phyloP scores from a whole-genome alignment of 2,329 filamentous ascomycete species.

The Fusarium sp. region DNA sequence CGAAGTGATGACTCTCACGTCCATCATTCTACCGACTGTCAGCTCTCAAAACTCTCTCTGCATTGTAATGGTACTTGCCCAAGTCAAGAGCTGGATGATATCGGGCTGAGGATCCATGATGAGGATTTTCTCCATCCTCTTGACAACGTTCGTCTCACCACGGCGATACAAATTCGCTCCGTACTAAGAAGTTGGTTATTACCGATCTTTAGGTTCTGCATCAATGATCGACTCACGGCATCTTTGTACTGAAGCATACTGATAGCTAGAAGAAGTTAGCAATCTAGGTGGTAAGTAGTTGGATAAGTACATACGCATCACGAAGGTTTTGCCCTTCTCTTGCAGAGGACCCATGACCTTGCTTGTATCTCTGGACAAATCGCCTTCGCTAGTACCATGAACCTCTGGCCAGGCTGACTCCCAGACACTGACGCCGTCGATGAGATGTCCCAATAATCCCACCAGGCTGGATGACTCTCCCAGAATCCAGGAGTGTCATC shows the following conservation, averaged over 20 bases:
- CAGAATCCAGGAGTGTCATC: background rate
- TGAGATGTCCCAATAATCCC: background rate
- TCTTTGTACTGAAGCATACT: slow-evolving; percentile 4
- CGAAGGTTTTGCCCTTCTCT: background rate
- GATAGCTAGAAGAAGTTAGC: background rate
- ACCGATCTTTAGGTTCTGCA: too few relatives aligned
- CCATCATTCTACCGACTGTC: background rate
- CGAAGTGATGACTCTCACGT: slow-evolving; percentile 1
- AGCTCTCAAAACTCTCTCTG: background rate
- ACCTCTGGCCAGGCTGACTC: background rate
- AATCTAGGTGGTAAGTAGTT: background rate
- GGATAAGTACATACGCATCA: background rate
- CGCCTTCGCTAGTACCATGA: background rate
- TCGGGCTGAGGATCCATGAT: background rate
- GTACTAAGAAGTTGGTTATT: background rate
- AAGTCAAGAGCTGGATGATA: background rate
- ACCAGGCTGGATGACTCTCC: slow-evolving; percentile 1
- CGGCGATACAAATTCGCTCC: background rate
- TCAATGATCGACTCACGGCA: background rate
- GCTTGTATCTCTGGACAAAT: background rate
- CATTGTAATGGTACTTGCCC: background rate
- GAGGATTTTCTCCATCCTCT: background rate
- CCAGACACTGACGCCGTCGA: background rate
- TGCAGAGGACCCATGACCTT: background rate
- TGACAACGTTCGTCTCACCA: background rate